Evolutionary conservation across 129 eudicot species (phyloP), one percentile per base, ranked within the genome.

Genomic region (Arctium minus): DNA sequence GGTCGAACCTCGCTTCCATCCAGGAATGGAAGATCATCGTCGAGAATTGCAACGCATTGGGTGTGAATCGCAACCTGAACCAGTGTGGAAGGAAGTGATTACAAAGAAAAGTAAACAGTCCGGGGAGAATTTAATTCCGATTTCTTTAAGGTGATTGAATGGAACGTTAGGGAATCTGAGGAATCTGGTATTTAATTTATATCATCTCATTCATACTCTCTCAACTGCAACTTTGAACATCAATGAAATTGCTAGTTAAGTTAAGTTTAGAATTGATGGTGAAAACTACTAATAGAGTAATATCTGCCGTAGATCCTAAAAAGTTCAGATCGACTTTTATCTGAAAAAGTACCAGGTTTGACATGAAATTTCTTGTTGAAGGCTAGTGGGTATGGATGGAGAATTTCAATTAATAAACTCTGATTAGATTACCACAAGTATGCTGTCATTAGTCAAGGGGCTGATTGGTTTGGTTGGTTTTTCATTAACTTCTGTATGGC

Each of bases 21-120:
- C 97, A 93, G 84, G 91, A 88, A 88, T 93, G 97, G 97, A 89
- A 87, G 81, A 89, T 88, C 31, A 84, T 91, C 39, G 96, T 91
- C 56, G 91, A 93, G 81, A 91, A 91, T 27, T 93, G 97, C 88
- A 87, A 88, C 86, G 93, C 92, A 18, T 78, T 93, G 68, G 97
- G 84, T 10, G 93, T 93, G 18, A 75, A 80, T 65, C 81, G 96
- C 70, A 91, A 80, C 80, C 76, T 87, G 32, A 89, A 87, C n/a
- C 97, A 93, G 85, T 93, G 97, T 76, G 87, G 92, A 32, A 80
- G 93, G 38, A 83, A 88, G 82, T 93, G 92, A 89, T 36, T 93
- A 86, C 86, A 80, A 81, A 82, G 12, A 74, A 74, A 64, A 82
- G 81, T 53, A 89, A 88, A 83, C 79, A 76, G 48, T 83, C 86